Evolutionary conservation across 2,329 filamentous ascomycete species (phyloP).

Genomic region (Zopfia rhizophila): DNA sequence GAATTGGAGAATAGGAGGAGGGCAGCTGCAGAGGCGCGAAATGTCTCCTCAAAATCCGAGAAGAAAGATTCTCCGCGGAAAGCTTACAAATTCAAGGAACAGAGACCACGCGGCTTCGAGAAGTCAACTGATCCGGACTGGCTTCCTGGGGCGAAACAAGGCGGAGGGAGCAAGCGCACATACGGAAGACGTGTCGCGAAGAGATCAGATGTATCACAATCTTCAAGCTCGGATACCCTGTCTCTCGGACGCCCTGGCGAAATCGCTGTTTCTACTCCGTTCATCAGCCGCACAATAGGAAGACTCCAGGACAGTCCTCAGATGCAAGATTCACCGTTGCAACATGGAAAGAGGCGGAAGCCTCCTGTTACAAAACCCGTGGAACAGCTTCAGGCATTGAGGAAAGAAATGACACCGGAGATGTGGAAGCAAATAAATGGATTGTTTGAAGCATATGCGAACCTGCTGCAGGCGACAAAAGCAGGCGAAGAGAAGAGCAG

Average conservation of each 20-base stretch:
- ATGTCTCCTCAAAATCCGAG: conserved; percentile 32
- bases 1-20: conserved; percentile 37
- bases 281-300: conserved; percentile 42
- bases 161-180: conserved; percentile 38
- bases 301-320: conserved; percentile 43
- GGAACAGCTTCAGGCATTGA: conserved; percentile 30
- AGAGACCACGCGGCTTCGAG: conserved; percentile 45
- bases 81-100: conserved; percentile 38
- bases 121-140: conserved; percentile 50
- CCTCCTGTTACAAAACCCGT: conserved; percentile 31
- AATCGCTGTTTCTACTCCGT: conserved; percentile 46
- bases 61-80: conserved; percentile 38
- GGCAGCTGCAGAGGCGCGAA: conserved; percentile 32
- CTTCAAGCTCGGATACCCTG: conserved; percentile 3
- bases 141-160: conserved; percentile 39
- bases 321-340: conserved; percentile 38
- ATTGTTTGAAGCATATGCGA: conserved; percentile 44
- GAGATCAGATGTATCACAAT: conserved; percentile 16
- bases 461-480: conserved; percentile 47
- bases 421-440: conserved; percentile 44
- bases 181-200: conserved; percentile 43
- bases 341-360: conserved; percentile 33
- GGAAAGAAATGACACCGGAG: conserved; percentile 33
- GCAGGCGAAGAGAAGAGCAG: conserved; percentile 30
- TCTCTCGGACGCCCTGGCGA: conserved; percentile 39